Evolutionary conservation across 2,329 filamentous ascomycete genomes (phyloP), one percentile per base, ranked within the genome.

Genomic region (Apiospora rasikravindrae): DNA sequence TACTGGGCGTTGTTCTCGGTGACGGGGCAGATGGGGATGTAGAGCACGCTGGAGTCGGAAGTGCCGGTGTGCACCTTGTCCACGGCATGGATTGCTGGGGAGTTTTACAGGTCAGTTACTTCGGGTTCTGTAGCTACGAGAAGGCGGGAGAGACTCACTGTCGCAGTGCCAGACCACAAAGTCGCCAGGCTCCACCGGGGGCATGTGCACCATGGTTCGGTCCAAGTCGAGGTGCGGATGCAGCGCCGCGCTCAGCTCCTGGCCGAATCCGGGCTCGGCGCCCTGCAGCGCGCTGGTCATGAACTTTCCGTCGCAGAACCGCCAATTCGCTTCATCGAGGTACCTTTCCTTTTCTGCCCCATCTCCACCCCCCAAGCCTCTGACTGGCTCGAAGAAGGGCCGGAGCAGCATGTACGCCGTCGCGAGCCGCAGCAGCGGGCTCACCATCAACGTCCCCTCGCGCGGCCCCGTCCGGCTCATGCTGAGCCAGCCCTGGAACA

Each of bases 401-500:
- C 95, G 88, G 4, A 98, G 88, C 0, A 98, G 87, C 61, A 91
- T 88, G 78, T 98, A 98, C 0, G 93, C 91, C 0, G 93, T 96
- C 0, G 93, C 90, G 70, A 94, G 88, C 74, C 88, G 88, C 66
- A 96, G 83, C 70, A 97, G 85, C 0, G 95, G 95, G 77, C 95
- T 95, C 1, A 98, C 93, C 61, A 94, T 86, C 70, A 98, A 82
- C 0, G 95, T 96, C 0, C 95, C 95, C 83, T 97, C 91, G 6
- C 87, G 86, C 0, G 94, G 93, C 0, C 87, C 90, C 0, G 90
- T 92, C n/a, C 85, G 83, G 72, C 92, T 94, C 87, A 98, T 92
- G 73, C 89, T 89, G 70, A 98, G 82, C 95, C 95, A 98, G 24
- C 94, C 95, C 82, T 98, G 95, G 81, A 94, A 96, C 87, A 94